These are phyloP conservation scores for Gossypium arboreum DNA, from an alignment of 345 rosid species.

Conservation along the genomic window DNA sequence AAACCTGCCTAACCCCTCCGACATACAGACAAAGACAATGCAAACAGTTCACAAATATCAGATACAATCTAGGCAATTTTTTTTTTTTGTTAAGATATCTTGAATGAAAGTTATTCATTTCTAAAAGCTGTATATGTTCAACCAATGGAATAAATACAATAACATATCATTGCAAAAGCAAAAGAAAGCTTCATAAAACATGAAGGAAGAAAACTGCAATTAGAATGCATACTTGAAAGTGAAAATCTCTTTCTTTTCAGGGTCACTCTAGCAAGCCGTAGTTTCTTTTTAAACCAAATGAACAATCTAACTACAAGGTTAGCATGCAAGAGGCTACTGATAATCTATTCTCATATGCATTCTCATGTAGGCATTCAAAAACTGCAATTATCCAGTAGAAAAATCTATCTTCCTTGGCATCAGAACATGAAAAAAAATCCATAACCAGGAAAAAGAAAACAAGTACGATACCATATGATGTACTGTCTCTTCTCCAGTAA, in stretches of 20 bases:
- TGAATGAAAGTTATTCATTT: background rate
- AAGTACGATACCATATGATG: constrained; percentile 24
- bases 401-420: background rate
- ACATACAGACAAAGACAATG: background rate
- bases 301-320: background rate
- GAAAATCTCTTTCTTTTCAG: background rate
- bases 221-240: background rate
- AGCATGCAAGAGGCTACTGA: background rate
- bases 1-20: background rate
- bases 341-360: background rate
- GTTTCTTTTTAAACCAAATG: background rate
- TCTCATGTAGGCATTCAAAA: background rate
- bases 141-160: background rate
- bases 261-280: background rate
- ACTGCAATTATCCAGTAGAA: background rate
- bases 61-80: background rate
- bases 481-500: constrained; percentile 84
- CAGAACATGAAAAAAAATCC: background rate
- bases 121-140: background rate
- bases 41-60: background rate
- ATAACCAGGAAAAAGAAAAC: background rate
- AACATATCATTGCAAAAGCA: background rate
- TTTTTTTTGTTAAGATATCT: background rate
- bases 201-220: background rate
- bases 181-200: background rate